Conservation (phyloP, 495 filamentous ascomycete genomes). For the Penicillium paxilli region DNA sequence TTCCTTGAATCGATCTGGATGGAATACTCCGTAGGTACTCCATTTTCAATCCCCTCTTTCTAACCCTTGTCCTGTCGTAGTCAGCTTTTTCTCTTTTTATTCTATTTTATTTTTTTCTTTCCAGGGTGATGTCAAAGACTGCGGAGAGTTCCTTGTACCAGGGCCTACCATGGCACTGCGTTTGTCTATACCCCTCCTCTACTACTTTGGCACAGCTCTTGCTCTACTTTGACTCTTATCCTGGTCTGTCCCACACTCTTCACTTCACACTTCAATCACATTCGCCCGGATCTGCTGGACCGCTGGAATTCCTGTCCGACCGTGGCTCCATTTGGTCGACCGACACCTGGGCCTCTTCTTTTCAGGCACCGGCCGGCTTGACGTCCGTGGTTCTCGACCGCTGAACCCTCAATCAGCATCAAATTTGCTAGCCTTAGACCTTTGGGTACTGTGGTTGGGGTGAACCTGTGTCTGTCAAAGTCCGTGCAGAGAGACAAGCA, state of each 20-base stretch:
- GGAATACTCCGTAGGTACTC: too few species aligned
- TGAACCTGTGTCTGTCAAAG: background rate
- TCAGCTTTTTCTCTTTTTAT: too few species aligned
- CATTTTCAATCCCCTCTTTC: too few species aligned
- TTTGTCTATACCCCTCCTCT: background rate
- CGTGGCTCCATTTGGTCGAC: conserved; percentile 28
- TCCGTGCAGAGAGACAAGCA: background rate
- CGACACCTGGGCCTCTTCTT: conserved; percentile 18
- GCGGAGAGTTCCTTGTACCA: background rate
- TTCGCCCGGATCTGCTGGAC: conserved; percentile 34
- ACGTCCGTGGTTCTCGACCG: conserved; percentile 19
- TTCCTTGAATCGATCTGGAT: background rate
- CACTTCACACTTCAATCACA: conserved; percentile 7
- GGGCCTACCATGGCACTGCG: conserved; percentile 3
- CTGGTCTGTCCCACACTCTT: conserved; percentile 12
- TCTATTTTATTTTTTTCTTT: too few species aligned
- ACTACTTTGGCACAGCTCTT: background rate
- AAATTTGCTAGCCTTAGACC: conserved; percentile 14
- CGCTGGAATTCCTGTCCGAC: conserved; percentile 34
- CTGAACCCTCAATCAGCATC: background rate
- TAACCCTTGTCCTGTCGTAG: background rate
- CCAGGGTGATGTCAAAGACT: conserved; percentile 19
- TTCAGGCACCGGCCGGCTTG: conserved; percentile 20
- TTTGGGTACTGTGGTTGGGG: background rate
- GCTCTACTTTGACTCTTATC: background rate